Conservation (phyloP, 1,284 basidiomycete genomes). For the Cryptococcus sp. region DNA sequence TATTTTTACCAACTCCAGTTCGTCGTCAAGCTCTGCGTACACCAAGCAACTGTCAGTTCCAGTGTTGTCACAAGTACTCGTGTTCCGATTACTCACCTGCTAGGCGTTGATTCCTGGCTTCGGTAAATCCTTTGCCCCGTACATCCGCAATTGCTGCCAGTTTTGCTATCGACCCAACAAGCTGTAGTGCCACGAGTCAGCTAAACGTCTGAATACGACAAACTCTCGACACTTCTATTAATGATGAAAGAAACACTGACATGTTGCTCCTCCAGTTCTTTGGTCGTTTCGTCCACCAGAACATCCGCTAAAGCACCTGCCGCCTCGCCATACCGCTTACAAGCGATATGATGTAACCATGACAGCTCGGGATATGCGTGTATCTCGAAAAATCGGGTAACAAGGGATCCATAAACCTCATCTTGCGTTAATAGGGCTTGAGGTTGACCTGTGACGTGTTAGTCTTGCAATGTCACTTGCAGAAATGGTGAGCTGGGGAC, state of each 20-base stretch:
- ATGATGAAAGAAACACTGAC: slow-evolving; percentile 55
- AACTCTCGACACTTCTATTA: background rate
- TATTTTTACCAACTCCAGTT: slow-evolving; percentile 60
- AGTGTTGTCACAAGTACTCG: background rate
- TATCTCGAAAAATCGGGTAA: slow-evolving; percentile 73
- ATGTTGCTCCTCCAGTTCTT: slow-evolving; percentile 68
- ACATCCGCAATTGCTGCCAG: slow-evolving; percentile 76
- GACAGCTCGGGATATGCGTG: slow-evolving; percentile 68
- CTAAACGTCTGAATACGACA: background rate
- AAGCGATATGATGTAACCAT: slow-evolving; percentile 87
- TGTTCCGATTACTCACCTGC: slow-evolving; percentile 17
- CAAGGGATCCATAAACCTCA: slow-evolving; percentile 61
- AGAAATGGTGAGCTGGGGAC: slow-evolving; percentile 16
- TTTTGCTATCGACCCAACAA: slow-evolving; percentile 89
- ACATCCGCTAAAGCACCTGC: slow-evolving; percentile 66
- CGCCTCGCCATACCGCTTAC: slow-evolving; percentile 66
- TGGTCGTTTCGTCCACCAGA: slow-evolving; percentile 57
- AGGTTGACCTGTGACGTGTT: slow-evolving; percentile 61
- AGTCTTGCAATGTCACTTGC: background rate
- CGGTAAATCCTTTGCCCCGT: slow-evolving; percentile 49
- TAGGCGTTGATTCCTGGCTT: slow-evolving; percentile 16
- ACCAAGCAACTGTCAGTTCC: background rate
- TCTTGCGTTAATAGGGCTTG: slow-evolving; percentile 74
- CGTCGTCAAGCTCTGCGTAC: slow-evolving; percentile 54
- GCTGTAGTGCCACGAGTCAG: slow-evolving; percentile 55